These are phyloP conservation scores for Solanum habrochaites DNA, from an alignment of 257 asterid species.

Conservation along the genomic window DNA sequence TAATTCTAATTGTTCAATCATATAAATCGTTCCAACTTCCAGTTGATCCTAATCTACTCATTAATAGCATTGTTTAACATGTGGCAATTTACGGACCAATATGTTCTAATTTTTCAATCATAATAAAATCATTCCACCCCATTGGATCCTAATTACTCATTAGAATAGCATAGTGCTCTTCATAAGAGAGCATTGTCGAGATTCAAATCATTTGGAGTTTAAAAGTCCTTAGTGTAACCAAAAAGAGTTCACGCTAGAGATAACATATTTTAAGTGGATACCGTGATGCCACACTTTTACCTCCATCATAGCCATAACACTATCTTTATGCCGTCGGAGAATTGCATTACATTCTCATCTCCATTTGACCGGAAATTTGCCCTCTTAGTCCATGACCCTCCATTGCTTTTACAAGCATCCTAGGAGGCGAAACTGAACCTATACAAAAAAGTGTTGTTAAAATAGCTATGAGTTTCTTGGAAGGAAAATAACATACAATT, in stretches of 20 bases:
- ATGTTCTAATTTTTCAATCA: neutral
- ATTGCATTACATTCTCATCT: slow-evolving; percentile 96
- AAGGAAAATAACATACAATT: neutral
- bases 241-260: neutral
- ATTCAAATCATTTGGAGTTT: neutral
- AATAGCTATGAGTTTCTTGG: neutral
- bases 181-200: neutral
- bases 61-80: neutral
- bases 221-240: neutral
- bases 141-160: neutral
- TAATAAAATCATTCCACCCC: neutral
- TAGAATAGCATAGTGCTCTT: neutral
- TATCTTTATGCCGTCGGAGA: slow-evolving; percentile 77
- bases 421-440: slow-evolving; percentile 99
- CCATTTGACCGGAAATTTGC: slow-evolving; percentile 93
- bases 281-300: slow-evolving; percentile 17
- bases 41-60: neutral
- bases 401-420: slow-evolving; percentile 99
- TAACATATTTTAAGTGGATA: neutral
- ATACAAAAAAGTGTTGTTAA: slow-evolving; percentile 9
- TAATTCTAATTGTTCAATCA: neutral
- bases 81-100: neutral
- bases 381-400: slow-evolving; percentile 98
- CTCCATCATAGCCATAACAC: slow-evolving; percentile 99
- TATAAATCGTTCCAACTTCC: neutral